These are phyloP conservation scores for Phialophora expanda DNA, from an alignment of 2,329 filamentous ascomycete genomes.

Conservation along the genomic window DNA sequence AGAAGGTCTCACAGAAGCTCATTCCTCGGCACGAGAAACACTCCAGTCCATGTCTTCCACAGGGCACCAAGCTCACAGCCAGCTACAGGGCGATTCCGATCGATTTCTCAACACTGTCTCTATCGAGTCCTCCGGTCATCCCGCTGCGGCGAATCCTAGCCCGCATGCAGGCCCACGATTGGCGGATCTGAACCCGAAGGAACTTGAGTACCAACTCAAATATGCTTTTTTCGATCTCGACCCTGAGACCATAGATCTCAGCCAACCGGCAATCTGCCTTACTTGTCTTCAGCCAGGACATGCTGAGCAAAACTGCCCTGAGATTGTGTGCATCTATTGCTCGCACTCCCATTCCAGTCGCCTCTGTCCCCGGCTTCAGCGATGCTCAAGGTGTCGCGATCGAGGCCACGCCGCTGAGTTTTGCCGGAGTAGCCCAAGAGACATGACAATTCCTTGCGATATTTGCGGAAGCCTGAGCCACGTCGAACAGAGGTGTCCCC, in stretches of 20 bases:
- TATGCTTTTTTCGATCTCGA: conserved; percentile 49
- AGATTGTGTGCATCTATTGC: conserved; percentile 53
- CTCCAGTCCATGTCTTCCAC: conserved; percentile 10
- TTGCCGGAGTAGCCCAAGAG: conserved; percentile 65
- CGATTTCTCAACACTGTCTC: conserved; percentile 5
- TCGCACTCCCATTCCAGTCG: conserved; percentile 48
- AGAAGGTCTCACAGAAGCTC: background rate
- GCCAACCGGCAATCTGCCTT: conserved; percentile 50
- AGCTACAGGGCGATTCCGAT: conserved; percentile 25
- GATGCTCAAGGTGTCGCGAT: conserved; percentile 64
- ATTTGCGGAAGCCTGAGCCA: conserved; percentile 64
- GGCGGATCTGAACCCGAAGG: conserved; percentile 47
- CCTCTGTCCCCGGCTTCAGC: conserved; percentile 49
- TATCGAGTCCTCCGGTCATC: background rate
- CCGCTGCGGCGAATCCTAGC: background rate
- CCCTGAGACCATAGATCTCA: conserved; percentile 48
- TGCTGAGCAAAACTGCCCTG: conserved; percentile 50
- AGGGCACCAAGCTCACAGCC: conserved; percentile 21
- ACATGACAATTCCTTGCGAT: conserved; percentile 64
- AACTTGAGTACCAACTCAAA: conserved; percentile 49
- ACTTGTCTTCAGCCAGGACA: conserved; percentile 53
- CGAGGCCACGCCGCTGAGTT: conserved; percentile 60
- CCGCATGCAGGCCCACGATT: conserved; percentile 34
- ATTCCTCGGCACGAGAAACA: conserved; percentile 10
- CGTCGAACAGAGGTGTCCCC: conserved; percentile 63